Percentiles rank a stretch among this genome's conserved stretches.
phyloP scores from a whole-genome alignment of 306 rosid species.

The Abrus pulchellus region DNA sequence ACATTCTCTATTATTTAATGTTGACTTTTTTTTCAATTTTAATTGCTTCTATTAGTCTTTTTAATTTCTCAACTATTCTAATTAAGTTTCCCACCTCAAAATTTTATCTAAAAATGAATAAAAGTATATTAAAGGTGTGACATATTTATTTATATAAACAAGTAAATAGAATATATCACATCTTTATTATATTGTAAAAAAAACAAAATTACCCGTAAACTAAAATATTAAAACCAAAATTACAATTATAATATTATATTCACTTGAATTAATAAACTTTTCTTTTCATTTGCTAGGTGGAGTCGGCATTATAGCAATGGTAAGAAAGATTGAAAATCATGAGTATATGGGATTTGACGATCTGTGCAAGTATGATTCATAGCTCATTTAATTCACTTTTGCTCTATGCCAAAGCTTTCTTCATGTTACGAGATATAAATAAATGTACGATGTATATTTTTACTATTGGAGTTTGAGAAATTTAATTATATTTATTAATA shows the following conservation, averaged over 20 bases:
- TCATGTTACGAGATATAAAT: neutral
- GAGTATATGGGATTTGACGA: conserved; percentile 81
- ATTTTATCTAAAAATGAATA: no score
- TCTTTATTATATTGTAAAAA: no score
- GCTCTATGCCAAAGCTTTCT: neutral
- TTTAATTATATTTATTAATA: neutral
- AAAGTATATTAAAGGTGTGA: no score
- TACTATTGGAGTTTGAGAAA: neutral
- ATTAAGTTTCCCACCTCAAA: no score
- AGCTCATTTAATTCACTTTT: neutral
- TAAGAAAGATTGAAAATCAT: conserved; percentile 51
- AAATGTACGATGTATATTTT: neutral
- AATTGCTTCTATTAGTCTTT: neutral
- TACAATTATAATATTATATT: neutral
- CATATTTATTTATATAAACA: no score
- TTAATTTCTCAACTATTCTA: no score
- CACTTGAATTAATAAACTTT: neutral
- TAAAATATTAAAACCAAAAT: no score
- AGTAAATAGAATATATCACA: no score
- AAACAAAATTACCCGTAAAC: no score
- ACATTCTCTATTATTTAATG: neutral
- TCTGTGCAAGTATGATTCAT: conserved; percentile 65
- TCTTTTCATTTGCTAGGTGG: conserved; percentile 61
- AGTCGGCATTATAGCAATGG: conserved; percentile 65
- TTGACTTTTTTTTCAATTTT: neutral